These are phyloP conservation scores for Elongisporangium senticosum DNA, from an alignment of 352 stramenopile genomes.

Conservation along the genomic window DNA sequence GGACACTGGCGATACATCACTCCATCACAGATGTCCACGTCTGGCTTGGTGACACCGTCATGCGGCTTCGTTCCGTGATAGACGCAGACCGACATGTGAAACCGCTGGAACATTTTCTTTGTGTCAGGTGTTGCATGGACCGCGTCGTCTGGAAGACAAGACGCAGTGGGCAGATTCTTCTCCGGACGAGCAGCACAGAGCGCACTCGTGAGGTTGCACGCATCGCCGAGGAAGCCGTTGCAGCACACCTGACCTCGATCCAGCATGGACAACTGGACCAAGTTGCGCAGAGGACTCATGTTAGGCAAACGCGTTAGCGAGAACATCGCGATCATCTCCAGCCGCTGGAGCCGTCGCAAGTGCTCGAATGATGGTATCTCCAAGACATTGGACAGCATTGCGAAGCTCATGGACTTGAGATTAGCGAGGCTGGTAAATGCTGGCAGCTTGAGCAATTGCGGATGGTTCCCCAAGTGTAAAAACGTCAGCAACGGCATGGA, in stretches of 20 bases:
- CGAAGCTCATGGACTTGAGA: slow-evolving; percentile 22
- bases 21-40: slow-evolving; percentile 6
- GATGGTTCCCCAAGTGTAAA: slow-evolving; percentile 22
- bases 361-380: slow-evolving; percentile 15
- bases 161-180: not conserved
- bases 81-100: slow-evolving; percentile 13
- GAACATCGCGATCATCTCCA: slow-evolving; percentile 13
- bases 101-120: slow-evolving; percentile 12
- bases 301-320: slow-evolving; percentile 12
- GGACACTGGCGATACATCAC: slow-evolving; percentile 29
- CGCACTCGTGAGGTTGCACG: slow-evolving; percentile 19
- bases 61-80: not conserved
- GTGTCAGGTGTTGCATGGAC: slow-evolving; percentile 4
- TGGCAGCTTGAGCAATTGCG: slow-evolving; percentile 11
- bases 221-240: slow-evolving; percentile 22
- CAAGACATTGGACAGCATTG: slow-evolving; percentile 9
- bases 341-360: slow-evolving; percentile 15
- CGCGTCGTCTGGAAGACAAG: slow-evolving; percentile 2
- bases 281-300: slow-evolving; percentile 12
- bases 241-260: slow-evolving; percentile 15
- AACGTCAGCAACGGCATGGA: slow-evolving; percentile 24
- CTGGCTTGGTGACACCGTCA: not conserved
- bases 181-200: slow-evolving; percentile 5
- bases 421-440: slow-evolving; percentile 18
- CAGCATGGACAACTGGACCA: slow-evolving; percentile 14